Conservation (phyloP, 768 basidiomycete genomes). For the Kwoniella mangroviensis region DNA sequence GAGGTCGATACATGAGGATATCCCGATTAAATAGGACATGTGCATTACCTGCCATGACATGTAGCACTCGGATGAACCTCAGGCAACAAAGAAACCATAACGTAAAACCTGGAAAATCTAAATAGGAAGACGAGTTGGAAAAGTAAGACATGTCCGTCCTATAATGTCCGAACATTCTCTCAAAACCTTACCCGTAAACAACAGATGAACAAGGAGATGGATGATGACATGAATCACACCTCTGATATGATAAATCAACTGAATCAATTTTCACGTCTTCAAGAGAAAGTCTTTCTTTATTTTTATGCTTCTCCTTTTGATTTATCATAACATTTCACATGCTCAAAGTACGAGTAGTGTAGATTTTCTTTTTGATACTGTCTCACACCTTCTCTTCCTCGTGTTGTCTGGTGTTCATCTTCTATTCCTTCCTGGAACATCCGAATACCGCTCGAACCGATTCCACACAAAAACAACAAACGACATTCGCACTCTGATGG, state of each 20-base stretch:
- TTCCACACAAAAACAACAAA: not conserved
- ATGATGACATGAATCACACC: not conserved
- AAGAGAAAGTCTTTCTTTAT: too few species aligned
- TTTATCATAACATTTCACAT: too few species aligned
- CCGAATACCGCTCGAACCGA: not conserved
- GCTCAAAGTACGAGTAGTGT: too few species aligned
- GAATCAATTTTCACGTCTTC: too few species aligned
- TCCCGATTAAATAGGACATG: not conserved
- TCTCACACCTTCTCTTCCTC: not conserved
- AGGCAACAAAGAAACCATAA: not conserved
- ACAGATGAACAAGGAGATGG: not conserved
- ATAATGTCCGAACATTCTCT: not conserved
- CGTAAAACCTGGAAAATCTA: not conserved
- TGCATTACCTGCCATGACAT: not conserved
- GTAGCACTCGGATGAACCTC: slow-evolving; percentile 1
- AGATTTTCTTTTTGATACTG: not conserved
- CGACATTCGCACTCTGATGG: not conserved
- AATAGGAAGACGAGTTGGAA: not conserved
- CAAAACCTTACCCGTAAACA: too few species aligned
- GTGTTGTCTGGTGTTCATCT: not conserved
- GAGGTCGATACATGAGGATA: too few species aligned
- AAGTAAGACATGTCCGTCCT: slow-evolving; percentile 12
- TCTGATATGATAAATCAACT: too few species aligned
- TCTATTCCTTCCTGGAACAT: not conserved
- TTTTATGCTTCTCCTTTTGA: too few species aligned